Base-by-base conservation (phyloP, 2,329 filamentous ascomycete species). In the Botrytis cinerea region DNA sequence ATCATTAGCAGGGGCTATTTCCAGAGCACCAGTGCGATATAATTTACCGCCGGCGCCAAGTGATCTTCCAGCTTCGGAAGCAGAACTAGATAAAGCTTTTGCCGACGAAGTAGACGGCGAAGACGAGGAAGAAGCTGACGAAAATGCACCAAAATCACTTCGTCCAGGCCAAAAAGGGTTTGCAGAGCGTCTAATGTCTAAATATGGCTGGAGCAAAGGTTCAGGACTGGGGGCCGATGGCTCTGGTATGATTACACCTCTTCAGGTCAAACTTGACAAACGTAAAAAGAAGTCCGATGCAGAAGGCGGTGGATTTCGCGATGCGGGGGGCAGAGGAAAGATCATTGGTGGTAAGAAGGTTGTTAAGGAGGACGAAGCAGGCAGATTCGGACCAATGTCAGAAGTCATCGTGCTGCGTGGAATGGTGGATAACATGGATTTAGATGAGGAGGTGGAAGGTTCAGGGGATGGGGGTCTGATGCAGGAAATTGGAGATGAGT, bases 401-500 rank as follows among this genome's bases (percentile, higher is more conserved):
- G 89, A 92, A 76, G 95, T 98, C 28, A 88, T 98, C 69, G 90
- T 97, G 63, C 84, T 98, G 28, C 87, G 88, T 71, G 91, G 93
- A 68, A 98, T 98, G 93, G 87, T 98, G 1, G 90, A 96, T 75
- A 93, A 92, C 9, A 90, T 98, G 86, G 85, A 97, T 80, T 84
- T 97, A 62, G 88, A 91, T 73, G 86, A 86, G n/a, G 95, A 98
- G 82, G 89, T 97, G 67, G 88, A 91, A 74, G 84, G 86, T 20
- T 83, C 84, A 28, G 87, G 89, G 48, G 87, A 87, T 71, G 86
- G 85, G 20, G 89, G 89, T 0, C 84, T 99, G 69, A 91, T 95
- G 78, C 95, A 98, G 83, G 95, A 98, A 81, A 98, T 99, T 82
- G 96, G 96, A 10, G 93, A 98, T 80, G 93, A 97, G 81, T 98